These are phyloP conservation scores for Cylindricascospora bacillispora DNA, from an alignment of 1,139 yeast species.

Conservation along the genomic window DNA sequence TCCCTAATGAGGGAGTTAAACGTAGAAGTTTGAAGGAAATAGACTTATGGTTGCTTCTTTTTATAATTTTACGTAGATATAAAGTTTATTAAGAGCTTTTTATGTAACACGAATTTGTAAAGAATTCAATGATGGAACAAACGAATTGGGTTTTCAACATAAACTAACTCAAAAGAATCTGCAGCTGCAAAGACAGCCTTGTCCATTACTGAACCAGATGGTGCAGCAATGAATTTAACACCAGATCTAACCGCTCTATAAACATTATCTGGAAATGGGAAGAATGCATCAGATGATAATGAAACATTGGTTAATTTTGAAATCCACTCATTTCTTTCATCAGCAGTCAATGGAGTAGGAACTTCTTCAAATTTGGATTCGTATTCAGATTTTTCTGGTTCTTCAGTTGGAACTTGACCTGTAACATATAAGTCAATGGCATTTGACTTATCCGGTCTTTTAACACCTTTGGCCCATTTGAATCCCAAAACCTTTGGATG, in stretches of 20 bases:
- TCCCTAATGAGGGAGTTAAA: no score
- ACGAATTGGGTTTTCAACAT: slow-evolving; percentile 92
- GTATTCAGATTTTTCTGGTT: slow-evolving; percentile 88
- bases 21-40: no score
- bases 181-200: slow-evolving; percentile 94
- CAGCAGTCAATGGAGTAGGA: slow-evolving; percentile 71
- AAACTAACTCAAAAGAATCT: slow-evolving; percentile 73
- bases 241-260: slow-evolving; percentile 96
- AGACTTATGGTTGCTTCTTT: no score
- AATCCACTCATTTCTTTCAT: slow-evolving; percentile 84
- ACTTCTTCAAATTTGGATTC: slow-evolving; percentile 74
- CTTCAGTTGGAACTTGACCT: slow-evolving; percentile 78
- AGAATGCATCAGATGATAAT: slow-evolving; percentile 92
- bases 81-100: no score
- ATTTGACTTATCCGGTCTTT: slow-evolving; percentile 97
- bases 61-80: no score
- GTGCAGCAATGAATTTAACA: slow-evolving; percentile 91
- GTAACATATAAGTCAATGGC: slow-evolving; percentile 92
- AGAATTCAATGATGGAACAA: slow-evolving; percentile 83
- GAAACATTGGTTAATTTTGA: slow-evolving; percentile 72
- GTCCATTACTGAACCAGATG: slow-evolving; percentile 96
- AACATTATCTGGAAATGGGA: slow-evolving; percentile 99
- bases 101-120: no score
- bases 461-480: slow-evolving; percentile 96
- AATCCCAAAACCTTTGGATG: slow-evolving; percentile 86